Evolutionary conservation across 1,284 basidiomycete genomes (phyloP).

Genomic region (Apiotrichum sp.): DNA sequence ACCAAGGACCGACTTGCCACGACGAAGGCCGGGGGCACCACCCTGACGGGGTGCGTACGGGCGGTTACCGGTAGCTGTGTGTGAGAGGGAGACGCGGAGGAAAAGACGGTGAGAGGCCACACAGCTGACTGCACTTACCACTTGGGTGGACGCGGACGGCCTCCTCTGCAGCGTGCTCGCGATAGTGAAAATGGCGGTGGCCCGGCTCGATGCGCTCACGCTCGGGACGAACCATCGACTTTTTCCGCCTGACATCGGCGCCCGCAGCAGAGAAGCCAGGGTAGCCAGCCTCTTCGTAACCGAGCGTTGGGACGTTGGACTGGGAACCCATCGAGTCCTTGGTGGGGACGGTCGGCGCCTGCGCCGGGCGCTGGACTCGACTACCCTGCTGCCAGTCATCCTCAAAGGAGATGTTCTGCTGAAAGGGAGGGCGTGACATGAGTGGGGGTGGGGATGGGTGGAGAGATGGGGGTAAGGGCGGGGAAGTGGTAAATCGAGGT

Average conservation of each 20-base stretch:
- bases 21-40: constrained; percentile 55
- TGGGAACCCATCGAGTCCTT: constrained; percentile 23
- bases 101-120: no score
- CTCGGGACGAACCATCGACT: constrained; percentile 88
- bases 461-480: neutral
- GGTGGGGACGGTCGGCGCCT: constrained; percentile 23
- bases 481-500: neutral
- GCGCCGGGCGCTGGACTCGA: neutral
- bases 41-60: constrained; percentile 50
- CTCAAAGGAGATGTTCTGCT: constrained; percentile 38
- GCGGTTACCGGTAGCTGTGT: constrained; percentile 71
- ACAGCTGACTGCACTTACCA: constrained; percentile 52
- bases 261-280: constrained; percentile 36
- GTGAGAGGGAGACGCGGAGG: constrained; percentile 11
- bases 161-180: constrained; percentile 77
- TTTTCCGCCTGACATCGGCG: constrained; percentile 64
- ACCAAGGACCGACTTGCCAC: constrained; percentile 79
- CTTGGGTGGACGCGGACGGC: constrained; percentile 71
- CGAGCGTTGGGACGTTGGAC: constrained; percentile 21
- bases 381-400: constrained; percentile 5
- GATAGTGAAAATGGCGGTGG: constrained; percentile 93
- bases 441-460: no score
- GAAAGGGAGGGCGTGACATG: constrained; percentile 38
- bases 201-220: constrained; percentile 93
- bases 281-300: constrained; percentile 33